Conservation (phyloP, 208 protist species). For the Acanthamoeba castellanii region DNA sequence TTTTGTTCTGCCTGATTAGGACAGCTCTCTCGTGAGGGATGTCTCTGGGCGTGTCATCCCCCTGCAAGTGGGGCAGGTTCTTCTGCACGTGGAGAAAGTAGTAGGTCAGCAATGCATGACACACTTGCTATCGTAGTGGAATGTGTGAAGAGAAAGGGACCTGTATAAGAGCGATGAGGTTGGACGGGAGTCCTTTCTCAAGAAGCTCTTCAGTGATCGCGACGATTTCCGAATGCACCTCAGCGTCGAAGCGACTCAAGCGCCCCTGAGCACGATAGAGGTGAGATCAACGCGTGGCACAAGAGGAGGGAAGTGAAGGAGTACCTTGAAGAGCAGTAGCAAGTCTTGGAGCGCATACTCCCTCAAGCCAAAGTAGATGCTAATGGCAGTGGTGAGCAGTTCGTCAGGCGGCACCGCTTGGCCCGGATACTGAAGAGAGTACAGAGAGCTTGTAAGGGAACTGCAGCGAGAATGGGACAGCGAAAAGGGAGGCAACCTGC, state of each 20-base stretch:
- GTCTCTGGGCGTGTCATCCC: not conserved
- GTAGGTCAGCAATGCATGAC: not conserved
- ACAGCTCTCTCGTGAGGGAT: not conserved
- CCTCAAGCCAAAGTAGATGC: not conserved
- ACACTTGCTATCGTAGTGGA: not conserved
- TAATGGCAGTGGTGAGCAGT: not conserved
- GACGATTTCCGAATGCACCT: conserved; percentile 28
- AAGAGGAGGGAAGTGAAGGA: not conserved
- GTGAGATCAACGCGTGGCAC: not conserved
- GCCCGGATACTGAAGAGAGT: not conserved
- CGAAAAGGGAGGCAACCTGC: not conserved
- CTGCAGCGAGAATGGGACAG: not conserved
- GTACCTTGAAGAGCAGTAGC: conserved; percentile 4
- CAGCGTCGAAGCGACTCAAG: not conserved
- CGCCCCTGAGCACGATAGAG: not conserved
- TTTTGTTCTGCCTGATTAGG: not conserved
- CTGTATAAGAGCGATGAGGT: conserved; percentile 25
- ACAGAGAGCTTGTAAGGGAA: not conserved
- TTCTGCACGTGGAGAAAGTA: not conserved
- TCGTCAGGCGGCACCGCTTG: not conserved
- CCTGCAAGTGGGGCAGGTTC: not conserved
- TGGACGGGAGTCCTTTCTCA: not conserved
- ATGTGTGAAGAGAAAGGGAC: not conserved
- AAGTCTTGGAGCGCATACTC: not conserved
- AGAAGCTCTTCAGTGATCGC: not conserved